Evolutionary conservation across 306 rosid genomes (phyloP), one percentile per base, ranked within the genome.

Genomic region (Acmispon strigosus): DNA sequence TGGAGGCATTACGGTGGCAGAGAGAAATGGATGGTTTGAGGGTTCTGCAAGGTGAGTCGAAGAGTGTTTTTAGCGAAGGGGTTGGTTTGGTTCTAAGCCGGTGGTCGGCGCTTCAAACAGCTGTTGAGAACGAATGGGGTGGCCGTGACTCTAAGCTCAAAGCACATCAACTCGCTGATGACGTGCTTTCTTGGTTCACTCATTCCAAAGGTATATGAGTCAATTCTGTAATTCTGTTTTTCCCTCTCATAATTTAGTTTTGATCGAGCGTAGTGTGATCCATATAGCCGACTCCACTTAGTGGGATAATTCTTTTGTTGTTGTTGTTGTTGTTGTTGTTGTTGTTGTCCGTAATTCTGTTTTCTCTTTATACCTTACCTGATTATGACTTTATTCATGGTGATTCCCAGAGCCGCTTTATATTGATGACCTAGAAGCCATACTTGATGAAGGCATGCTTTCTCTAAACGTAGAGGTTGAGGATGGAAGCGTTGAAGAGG

Each of bases 61-160:
- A 47, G 8, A 24, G 84, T 1, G 9, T 61, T 7, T 86, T 88
- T 71, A 80, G 18, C 8, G 92, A 88, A 78, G 96, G 88, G 1
- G 70, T 90, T 11, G 81, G 49, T 7, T 62, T 88, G 18, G 47
- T 81, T 57, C 34, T 87, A 14, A 73, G 49, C 10, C 79, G 84
- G 36, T 88, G 96, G 96, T 84, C 89, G 6, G 87, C 92, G 3
- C 88, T 88, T 51, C 87, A 68, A 6, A 19, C 81, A 27, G 95
- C 92, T 13, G 80, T 90, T 37, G 87, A 90, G 27, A 88, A 86
- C 74, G 89, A 90, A 63, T 90, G 91, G 96, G 94, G 92, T 8
- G 94, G 96, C 78, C 88, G 86, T 17, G 81, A 83, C 24, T 88
- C 96, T 12, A 69, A 52, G 62, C 78, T 24, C 32, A 90, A 84